phyloP scores from a whole-genome alignment of 208 protist genomes.

The Crithidia bombi region DNA sequence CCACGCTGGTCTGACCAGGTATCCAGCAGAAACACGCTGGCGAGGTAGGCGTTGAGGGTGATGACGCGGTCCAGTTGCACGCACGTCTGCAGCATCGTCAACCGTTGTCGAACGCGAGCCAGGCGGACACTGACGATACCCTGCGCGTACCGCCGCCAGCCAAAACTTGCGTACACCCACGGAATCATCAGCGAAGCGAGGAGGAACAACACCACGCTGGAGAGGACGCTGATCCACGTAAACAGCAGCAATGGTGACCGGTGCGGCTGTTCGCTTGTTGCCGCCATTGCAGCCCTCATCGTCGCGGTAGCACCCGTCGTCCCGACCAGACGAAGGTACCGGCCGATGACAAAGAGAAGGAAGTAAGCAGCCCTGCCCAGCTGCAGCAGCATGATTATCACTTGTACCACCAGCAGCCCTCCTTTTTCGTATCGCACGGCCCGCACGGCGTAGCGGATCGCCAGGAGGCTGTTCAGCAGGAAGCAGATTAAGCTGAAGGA shows the following conservation, averaged over 20 bases:
- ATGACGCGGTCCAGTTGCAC: conserved; percentile 59
- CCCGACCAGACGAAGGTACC: conserved; percentile 25
- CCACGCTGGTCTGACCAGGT: conserved; percentile 24
- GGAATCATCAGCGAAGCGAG: conserved; percentile 23
- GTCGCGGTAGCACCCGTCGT: not conserved
- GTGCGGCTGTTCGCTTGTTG: not conserved
- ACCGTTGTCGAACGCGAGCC: conserved; percentile 31
- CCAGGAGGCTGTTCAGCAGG: conserved; percentile 47
- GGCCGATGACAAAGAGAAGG: conserved; percentile 20
- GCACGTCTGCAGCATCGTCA: conserved; percentile 54
- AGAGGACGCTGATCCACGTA: conserved; percentile 13
- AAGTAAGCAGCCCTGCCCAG: conserved; percentile 51
- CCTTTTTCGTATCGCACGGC: conserved; percentile 62
- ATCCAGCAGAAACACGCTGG: conserved; percentile 47
- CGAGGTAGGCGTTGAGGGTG: conserved; percentile 45
- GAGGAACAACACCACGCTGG: conserved; percentile 26
- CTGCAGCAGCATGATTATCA: conserved; percentile 50
- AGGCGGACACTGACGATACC: conserved; percentile 50
- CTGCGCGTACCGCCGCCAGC: conserved; percentile 58
- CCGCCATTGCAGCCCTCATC: not conserved
- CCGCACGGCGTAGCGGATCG: conserved; percentile 48
- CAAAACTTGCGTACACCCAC: conserved; percentile 52
- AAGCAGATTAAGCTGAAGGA: conserved; percentile 56
- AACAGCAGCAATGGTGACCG: conserved; percentile 2
- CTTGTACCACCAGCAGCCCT: conserved; percentile 52